Base-by-base conservation (phyloP, 306 rosid species). In the Cucumis cinereus region DNA sequence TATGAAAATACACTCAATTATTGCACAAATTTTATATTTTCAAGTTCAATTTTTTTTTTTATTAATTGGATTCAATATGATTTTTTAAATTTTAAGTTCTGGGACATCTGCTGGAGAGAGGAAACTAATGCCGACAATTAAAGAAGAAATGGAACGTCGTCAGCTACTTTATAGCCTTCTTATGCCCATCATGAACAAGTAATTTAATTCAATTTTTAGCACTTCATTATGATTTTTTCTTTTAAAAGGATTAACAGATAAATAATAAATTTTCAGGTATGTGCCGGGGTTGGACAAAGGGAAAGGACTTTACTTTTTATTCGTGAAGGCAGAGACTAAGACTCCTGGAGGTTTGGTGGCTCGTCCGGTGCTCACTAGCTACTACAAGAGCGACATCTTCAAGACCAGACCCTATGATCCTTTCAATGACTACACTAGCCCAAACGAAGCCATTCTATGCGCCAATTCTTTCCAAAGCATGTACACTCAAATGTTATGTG, bases 41-140 rank as follows among this genome's bases (percentile, higher is more conserved):
- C 20, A 52, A 52, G 10, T 17, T 52, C 4, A 38, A 7, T 0
- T 9, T 6, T 16, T 2, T 17, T 8, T 1, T 9, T 6, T 16
- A 0, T 17, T 1, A 55, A 55, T 55, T 53, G 60, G 6, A 13
- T 9, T 55, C 11, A 3, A n/a, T 55, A 2, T 55, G 5, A n/a
- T 55, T n/a, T 54, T 4, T 54, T 0, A 54, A 54, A 50, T 8
- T 54, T 54, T 5, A 88, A 93, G 98, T 41, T 93, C 98, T 26
- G 98, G 98, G 68, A 93, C 98, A 9, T 93, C 98, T 1, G 98
- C 91, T 5, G 98, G 98, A 0, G 98, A 93, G 77, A 85, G 98
- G 75, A 93, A 93, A 73, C 36, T 93, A 84, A 91, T 87, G 92
- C 98, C 98, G 1, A 91, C 96, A 10, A 91, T 90, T 77, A 63